phyloP scores from a whole-genome alignment of 2,329 filamentous ascomycete genomes.

The Trichoderma breve region DNA sequence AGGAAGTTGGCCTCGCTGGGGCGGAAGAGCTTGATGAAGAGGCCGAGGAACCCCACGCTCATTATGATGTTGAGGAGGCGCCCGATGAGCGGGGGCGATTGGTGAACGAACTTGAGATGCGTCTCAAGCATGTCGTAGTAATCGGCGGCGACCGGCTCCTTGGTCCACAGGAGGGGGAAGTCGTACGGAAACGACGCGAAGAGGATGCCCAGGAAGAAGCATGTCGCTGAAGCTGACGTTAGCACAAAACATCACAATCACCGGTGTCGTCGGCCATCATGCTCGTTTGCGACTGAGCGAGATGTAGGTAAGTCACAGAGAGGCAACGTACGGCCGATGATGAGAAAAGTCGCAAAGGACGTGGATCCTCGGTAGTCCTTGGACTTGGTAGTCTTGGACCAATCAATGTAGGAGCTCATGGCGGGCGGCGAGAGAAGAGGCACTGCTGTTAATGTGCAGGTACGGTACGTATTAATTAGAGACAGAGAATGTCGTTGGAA shows the following conservation, averaged over 20 bases:
- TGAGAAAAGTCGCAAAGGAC: conserved; percentile 95
- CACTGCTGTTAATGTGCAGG: not conserved
- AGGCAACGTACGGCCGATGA: conserved; percentile 77
- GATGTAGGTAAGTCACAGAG: not conserved
- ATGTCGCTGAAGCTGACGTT: conserved; percentile 60
- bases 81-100: conserved; percentile 84
- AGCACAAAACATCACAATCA: not conserved
- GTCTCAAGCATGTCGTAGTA: conserved; percentile 85
- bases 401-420: conserved; percentile 47
- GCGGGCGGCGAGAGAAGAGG: not conserved
- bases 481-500: conserved; percentile 12
- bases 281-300: not conserved
- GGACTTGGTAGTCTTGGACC: conserved; percentile 57
- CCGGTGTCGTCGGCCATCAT: not conserved
- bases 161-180: conserved; percentile 82
- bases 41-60: conserved; percentile 79
- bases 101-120: conserved; percentile 88
- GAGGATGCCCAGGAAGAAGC: conserved; percentile 97
- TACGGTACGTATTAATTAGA: not conserved
- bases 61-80: conserved; percentile 95
- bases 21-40: conserved; percentile 92
- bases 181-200: conserved; percentile 97
- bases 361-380: conserved; percentile 57
- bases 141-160: conserved; percentile 57
- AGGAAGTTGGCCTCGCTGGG: conserved; percentile 93